Base-by-base conservation (phyloP, 106 monocot species). In the Ottelia alismoides region DNA sequence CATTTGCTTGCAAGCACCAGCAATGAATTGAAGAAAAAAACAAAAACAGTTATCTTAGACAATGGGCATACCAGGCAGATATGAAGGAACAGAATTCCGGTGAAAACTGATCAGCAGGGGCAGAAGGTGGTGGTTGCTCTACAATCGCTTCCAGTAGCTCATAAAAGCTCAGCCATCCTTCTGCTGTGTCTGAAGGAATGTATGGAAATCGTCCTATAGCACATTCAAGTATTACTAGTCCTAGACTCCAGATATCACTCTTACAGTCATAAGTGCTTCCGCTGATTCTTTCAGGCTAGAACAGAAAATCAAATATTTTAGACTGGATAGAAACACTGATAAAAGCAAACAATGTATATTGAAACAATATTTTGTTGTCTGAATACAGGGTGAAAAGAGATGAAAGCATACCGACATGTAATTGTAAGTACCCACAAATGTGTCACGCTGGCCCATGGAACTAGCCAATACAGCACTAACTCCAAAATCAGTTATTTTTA, bases 191-290 rank as follows among this genome's bases (percentile, higher is more conserved):
- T 54, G 63, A 64, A 29, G 78, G 74, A 53, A 72, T 72, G 30
- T 96, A 96, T 31, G 96, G 88, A 60, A 96, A 96, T 25, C 68
- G 73, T n/a, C 96, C 88, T 30, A 82, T 85, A 45, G 88, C 88
- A 69, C 96, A 96, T 70, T 96, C 96, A 28, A 96, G 89, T 58
- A 89, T 84, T 52, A 96, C 96, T 54, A 96, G 69, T 10, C 88
- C 96, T 61, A 89, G 72, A 60, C 96, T 96, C 96, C 96, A 96
- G 19, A 96, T 89, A 66, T 96, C 94, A 76, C 88, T 89, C 60
- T 82, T 96, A 61, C 72, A 82, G 53, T 96, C 85, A 52, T 89
- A 96, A 27, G 81, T 81, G 57, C 84, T 72, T 58, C 88, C 88
- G 52, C 77, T 85, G 24, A 96, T 96, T 31, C 85, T 52, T 66